Percentiles rank a stretch among this genome's conserved stretches.
Conservation (phyloP, 164 flowering plant genomes). For the Aristolochia contorta region DNA sequence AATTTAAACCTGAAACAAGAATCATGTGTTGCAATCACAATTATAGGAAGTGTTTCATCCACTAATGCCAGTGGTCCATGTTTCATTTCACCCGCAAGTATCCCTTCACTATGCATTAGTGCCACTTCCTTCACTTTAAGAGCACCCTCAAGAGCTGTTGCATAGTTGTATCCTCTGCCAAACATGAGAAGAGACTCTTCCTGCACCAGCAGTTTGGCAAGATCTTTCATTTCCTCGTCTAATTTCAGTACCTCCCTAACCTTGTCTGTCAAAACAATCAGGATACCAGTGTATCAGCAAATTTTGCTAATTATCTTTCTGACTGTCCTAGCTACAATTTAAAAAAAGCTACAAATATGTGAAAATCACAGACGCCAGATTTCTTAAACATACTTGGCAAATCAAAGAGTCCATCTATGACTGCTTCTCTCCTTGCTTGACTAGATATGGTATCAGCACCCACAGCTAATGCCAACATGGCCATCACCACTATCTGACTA, state of each 20-base stretch:
- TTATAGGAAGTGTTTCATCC: slow-evolving; percentile 87
- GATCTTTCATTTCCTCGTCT: slow-evolving; percentile 84
- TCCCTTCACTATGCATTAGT: slow-evolving; percentile 98
- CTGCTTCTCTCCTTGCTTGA: slow-evolving; percentile 70
- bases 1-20: slow-evolving; percentile 76
- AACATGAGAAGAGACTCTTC: slow-evolving; percentile 95
- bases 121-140: slow-evolving; percentile 95
- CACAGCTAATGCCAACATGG: slow-evolving; percentile 85
- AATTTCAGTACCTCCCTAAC: slow-evolving; percentile 80
- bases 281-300: background rate
- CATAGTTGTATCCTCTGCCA: slow-evolving; percentile 97
- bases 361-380: background rate
- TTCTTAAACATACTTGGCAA: slow-evolving; percentile 59
- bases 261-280: slow-evolving; percentile 38
- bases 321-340: background rate
- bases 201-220: slow-evolving; percentile 57
- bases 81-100: slow-evolving; percentile 98
- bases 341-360: background rate
- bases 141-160: slow-evolving; percentile 94
- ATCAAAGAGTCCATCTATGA: slow-evolving; percentile 73
- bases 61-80: slow-evolving; percentile 98
- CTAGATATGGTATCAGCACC: slow-evolving; percentile 78
- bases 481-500: slow-evolving; percentile 96
- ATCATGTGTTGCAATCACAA: slow-evolving; percentile 93
- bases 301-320: background rate